Evolutionary conservation across 306 rosid genomes (phyloP), one percentile per base, ranked within the genome.

Genomic region (Sesbania bispinosa): DNA sequence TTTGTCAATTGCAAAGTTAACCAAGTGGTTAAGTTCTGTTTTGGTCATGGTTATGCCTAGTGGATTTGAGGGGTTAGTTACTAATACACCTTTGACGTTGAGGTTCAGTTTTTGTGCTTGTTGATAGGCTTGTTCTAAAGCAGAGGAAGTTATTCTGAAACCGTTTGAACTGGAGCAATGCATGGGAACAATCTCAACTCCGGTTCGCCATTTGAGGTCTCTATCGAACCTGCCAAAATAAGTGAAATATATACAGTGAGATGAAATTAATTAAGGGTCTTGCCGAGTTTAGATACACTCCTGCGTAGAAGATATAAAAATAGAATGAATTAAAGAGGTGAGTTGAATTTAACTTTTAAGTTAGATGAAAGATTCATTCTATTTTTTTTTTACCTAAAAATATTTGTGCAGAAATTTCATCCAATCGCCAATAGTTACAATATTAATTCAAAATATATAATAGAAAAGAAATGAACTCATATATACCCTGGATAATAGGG

Each of bases 401-500:
- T n/a, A n/a, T n/a, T n/a, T n/a, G n/a, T n/a, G n/a, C n/a, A n/a
- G n/a, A n/a, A n/a, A n/a, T n/a, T n/a, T n/a, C n/a, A n/a, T n/a
- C n/a, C n/a, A n/a, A n/a, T n/a, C n/a, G n/a, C n/a, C n/a, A n/a
- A n/a, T n/a, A n/a, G n/a, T n/a, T n/a, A n/a, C n/a, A n/a, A 32
- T 32, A 32, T 1, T 32, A 32, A 9, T 6, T 5, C 36, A 32
- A 5, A 32, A 29, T 4, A 3, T 4, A 5, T 38, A n/a, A 14
- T 6, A 6, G 7, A 70, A 15, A 5, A 13, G 10, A 72, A 14
- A 0, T 42, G 38, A n/a, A n/a, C n/a, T n/a, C n/a, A 26, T 2
- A 35, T n/a, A 20, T 81, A 89, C 96, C 97, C 98, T 3, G 97
- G 98, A 54, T 93, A 93, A 79, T 93, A 93, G 0, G 98, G 98